These are phyloP conservation scores for Cynara cardunculus DNA, from an alignment of 129 eudicot genomes.

Conservation along the genomic window DNA sequence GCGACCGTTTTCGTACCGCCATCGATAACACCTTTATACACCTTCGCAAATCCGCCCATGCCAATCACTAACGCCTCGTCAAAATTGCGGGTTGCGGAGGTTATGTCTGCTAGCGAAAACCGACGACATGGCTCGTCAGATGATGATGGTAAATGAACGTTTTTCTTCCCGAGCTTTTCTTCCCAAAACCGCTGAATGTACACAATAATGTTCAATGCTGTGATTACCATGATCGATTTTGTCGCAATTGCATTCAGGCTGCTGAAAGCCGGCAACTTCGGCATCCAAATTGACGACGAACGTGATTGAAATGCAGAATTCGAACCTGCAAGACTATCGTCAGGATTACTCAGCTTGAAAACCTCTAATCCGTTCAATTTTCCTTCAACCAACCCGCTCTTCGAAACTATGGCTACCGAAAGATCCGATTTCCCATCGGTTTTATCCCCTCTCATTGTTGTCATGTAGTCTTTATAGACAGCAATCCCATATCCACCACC, in stretches of 20 bases:
- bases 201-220: constrained; percentile 26
- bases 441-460: constrained; percentile 34
- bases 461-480: constrained; percentile 42
- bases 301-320: constrained; percentile 19
- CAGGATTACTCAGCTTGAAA: constrained; percentile 49
- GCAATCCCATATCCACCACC: constrained; percentile 31
- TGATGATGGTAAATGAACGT: neutral
- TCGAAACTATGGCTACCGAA: constrained; percentile 23
- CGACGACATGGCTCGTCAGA: constrained; percentile 28
- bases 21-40: constrained; percentile 35
- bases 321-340: constrained; percentile 45
- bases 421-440: constrained; percentile 28
- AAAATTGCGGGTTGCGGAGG: constrained; percentile 29
- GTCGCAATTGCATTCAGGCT: constrained; percentile 36
- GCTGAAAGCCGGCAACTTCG: constrained; percentile 18
- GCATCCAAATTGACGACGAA: constrained; percentile 18
- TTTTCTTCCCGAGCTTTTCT: constrained; percentile 34
- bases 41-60: constrained; percentile 37
- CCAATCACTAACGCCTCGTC: constrained; percentile 31
- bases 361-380: constrained; percentile 47
- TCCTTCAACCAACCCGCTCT: constrained; percentile 24
- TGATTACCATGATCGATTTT: constrained; percentile 19
- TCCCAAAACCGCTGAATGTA: constrained; percentile 40
- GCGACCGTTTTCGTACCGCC: constrained; percentile 26
- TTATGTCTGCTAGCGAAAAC: constrained; percentile 30